Base-by-base conservation (phyloP, 345 rosid genomes). In the Trapa bicornis region DNA sequence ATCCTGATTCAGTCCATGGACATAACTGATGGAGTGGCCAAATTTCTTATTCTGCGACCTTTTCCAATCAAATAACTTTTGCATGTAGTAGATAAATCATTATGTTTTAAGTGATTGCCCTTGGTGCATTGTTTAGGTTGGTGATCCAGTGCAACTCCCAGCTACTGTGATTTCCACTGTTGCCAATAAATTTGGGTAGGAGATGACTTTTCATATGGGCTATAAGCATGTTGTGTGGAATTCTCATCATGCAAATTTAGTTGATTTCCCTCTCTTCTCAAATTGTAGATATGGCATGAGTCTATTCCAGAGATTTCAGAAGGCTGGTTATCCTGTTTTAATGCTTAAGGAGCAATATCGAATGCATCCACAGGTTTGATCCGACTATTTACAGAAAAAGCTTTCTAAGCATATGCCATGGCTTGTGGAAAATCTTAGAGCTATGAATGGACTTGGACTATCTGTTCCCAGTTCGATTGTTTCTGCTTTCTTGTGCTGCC, bases 121-220 rank as follows among this genome's bases (percentile, higher is more conserved):
- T 47, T 63, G 61, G 45, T 62, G 42, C n/a, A n/a, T 70, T 67
- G 62, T 74, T 72, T 72, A 91, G 99, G 96, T 94, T 33, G 97
- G 97, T 42, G 96, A 94, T 81, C 95, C 99, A 0, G 89, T 87
- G 76, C 99, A 94, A 81, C 82, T 94, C 65, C 96, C 99, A 61
- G 99, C 96, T 73, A 91, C 99, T 68, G 99, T 94, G 16, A 94
- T 94, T 76, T 94, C 99, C 72, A 73, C 89, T 22, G 63, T 77
- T 70, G 97, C 99, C 71, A 84, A 75, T 74, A 81, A 83, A 71
- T 71, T 78, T 60, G 96, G 99, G 99, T 94, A 83, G 75, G 58
- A 67, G 60, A 35, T 58, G 12, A 16, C 14, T 32, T 10, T 32
- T 35, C 37, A 8, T 32, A 11, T 58, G 35, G 32, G 37, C 37